A percentile compares a stretch with the other conserved stretches of the same genome.
Evolutionary conservation across 306 rosid genomes (phyloP).

Genomic region (Rosa multiflora): DNA sequence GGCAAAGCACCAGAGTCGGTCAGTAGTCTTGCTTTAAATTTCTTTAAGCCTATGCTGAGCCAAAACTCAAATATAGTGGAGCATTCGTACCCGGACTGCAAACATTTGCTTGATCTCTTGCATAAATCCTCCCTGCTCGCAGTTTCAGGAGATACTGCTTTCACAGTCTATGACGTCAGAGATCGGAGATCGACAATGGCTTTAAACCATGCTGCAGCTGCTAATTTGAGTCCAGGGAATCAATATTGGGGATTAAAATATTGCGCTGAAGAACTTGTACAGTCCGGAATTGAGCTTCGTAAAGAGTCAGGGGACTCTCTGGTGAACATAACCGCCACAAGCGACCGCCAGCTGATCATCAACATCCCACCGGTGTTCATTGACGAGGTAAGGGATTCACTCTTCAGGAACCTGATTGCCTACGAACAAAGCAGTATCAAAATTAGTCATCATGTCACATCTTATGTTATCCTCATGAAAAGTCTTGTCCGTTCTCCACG

Average conservation of each 20-base stretch:
- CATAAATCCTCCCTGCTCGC: constrained; percentile 6
- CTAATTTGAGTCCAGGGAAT: too few species aligned
- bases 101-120: constrained; percentile 34
- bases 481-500: constrained; percentile 28
- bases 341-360: background rate
- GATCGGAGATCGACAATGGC: too few species aligned
- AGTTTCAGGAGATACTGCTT: background rate
- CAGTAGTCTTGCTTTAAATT: constrained; percentile 4
- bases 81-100: background rate
- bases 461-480: constrained; percentile 29
- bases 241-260: background rate
- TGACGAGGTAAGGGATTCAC: constrained; percentile 15
- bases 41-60: constrained; percentile 6
- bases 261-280: constrained; percentile 27
- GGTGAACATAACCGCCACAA: background rate
- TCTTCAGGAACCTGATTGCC: constrained; percentile 36
- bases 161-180: too few species aligned
- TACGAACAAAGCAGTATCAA: constrained; percentile 31
- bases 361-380: background rate
- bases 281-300: constrained; percentile 15
- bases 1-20: constrained; percentile 4
- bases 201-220: background rate
- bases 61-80: too few species aligned
- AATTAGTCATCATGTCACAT: constrained; percentile 24
- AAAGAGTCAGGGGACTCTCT: background rate